A percentile compares a stretch with the other conserved stretches of the same genome.
phyloP scores from a whole-genome alignment of 495 filamentous ascomycete species.

The Physcia stellaris region DNA sequence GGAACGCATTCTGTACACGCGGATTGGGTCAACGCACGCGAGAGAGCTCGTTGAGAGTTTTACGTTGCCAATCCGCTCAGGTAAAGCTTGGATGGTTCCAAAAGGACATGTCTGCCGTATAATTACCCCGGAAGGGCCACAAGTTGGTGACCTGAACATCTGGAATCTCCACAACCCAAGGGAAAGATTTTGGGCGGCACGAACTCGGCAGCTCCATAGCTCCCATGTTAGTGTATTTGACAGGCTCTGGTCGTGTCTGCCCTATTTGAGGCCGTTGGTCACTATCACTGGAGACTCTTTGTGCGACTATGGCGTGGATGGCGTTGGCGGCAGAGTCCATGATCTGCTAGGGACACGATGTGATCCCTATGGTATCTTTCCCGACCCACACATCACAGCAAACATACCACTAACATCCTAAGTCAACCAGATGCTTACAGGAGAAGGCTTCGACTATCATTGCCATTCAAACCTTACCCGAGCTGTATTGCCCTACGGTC shows the following conservation, averaged over 20 bases:
- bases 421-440: constrained; percentile 56
- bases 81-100: constrained; percentile 48
- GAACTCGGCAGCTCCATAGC: constrained; percentile 64
- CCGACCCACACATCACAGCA: constrained; percentile 1
- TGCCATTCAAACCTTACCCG: constrained; percentile 72
- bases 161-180: constrained; percentile 64
- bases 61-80: constrained; percentile 40
- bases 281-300: constrained; percentile 60
- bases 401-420: background rate
- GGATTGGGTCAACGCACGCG: constrained; percentile 19
- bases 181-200: constrained; percentile 66
- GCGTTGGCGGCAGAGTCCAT: constrained; percentile 30
- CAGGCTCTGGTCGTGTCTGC: constrained; percentile 62
- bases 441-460: constrained; percentile 58
- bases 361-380: constrained; percentile 42
- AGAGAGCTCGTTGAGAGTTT: constrained; percentile 27
- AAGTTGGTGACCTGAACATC: constrained; percentile 72
- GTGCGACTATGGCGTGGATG: constrained; percentile 36
- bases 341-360: constrained; percentile 59
- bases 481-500: constrained; percentile 49
- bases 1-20: constrained; percentile 27
- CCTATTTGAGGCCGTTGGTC: constrained; percentile 59
- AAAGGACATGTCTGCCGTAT: constrained; percentile 53
- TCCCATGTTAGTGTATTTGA: constrained; percentile 57
- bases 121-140: constrained; percentile 59